Evolutionary conservation across 129 eudicot species (phyloP).

Genomic region (Chrysanthemum lavandulifolium): DNA sequence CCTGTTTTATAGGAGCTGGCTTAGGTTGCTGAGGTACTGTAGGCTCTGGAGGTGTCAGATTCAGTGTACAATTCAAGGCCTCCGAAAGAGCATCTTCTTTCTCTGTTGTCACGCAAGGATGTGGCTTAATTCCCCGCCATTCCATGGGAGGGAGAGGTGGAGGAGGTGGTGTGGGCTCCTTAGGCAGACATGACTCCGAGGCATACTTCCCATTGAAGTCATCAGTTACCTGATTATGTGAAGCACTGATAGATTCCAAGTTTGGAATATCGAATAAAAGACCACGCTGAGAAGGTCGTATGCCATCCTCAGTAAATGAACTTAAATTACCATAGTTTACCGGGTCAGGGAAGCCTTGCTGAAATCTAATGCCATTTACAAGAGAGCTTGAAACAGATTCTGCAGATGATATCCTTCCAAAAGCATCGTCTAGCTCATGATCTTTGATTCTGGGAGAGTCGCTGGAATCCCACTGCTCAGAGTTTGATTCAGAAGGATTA

Average conservation of each 20-base stretch:
- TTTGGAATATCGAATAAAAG: slow-evolving; percentile 56
- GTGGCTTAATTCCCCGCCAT: slow-evolving; percentile 62
- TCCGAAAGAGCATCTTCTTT: slow-evolving; percentile 37
- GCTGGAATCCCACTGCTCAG: slow-evolving; percentile 80
- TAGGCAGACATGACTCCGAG: no score
- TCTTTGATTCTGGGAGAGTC: slow-evolving; percentile 55
- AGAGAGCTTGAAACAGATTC: slow-evolving; percentile 68
- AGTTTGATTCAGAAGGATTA: slow-evolving; percentile 66
- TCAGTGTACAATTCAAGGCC: slow-evolving; percentile 36
- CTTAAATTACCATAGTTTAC: slow-evolving; percentile 27
- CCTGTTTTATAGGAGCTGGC: slow-evolving; percentile 49
- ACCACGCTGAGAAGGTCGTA: slow-evolving; percentile 40
- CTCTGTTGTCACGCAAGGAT: slow-evolving; percentile 38
- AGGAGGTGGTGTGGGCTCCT: slow-evolving; percentile 47
- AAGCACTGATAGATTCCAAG: slow-evolving; percentile 45
- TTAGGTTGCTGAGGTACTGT: slow-evolving; percentile 49
- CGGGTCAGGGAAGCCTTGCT: slow-evolving; percentile 26
- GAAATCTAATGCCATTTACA: slow-evolving; percentile 38
- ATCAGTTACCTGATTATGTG: slow-evolving; percentile 37
- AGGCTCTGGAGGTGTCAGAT: slow-evolving; percentile 37
- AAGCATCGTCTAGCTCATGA: slow-evolving; percentile 55
- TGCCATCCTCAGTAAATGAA: slow-evolving; percentile 32
- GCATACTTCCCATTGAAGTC: neutral
- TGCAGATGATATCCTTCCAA: slow-evolving; percentile 55
- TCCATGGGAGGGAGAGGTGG: slow-evolving; percentile 92